phyloP scores from a whole-genome alignment of 1,139 yeast species.

The Zygosaccharomyces sapae region DNA sequence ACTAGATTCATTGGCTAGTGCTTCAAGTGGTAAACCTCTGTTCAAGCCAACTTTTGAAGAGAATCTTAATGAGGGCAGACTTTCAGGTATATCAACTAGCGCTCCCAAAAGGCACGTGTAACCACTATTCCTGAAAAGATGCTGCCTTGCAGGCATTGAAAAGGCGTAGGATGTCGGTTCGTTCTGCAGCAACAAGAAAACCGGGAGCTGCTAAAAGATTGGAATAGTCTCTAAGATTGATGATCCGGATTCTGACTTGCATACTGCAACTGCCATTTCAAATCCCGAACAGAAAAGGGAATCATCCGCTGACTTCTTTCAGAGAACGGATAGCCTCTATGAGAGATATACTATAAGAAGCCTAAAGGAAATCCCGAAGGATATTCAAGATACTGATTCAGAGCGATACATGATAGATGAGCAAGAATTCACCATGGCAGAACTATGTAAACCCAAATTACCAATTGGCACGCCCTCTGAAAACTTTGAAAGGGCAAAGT shows the following conservation, averaged over 20 bases:
- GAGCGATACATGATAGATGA: slow-evolving; percentile 50
- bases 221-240: slow-evolving; percentile 31
- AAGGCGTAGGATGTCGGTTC: slow-evolving; percentile 30
- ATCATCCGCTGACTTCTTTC: slow-evolving; percentile 18
- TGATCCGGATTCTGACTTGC: slow-evolving; percentile 18
- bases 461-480: slow-evolving; percentile 74
- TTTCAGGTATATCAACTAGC: slow-evolving; percentile 25
- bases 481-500: slow-evolving; percentile 57
- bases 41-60: slow-evolving; percentile 25
- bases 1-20: slow-evolving; percentile 27
- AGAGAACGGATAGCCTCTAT: slow-evolving; percentile 28
- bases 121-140: slow-evolving; percentile 31
- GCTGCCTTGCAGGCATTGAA: slow-evolving; percentile 30
- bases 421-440: slow-evolving; percentile 69
- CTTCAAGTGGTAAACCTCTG: slow-evolving; percentile 17
- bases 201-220: slow-evolving; percentile 31
- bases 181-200: slow-evolving; percentile 27
- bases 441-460: slow-evolving; percentile 71
- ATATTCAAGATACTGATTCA: slow-evolving; percentile 43
- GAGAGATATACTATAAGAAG: slow-evolving; percentile 30
- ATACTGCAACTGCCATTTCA: slow-evolving; percentile 18
- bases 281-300: slow-evolving; percentile 17
- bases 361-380: slow-evolving; percentile 40
- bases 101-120: slow-evolving; percentile 19
- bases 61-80: slow-evolving; percentile 14